A percentile compares a stretch with the other conserved stretches of the same genome.
Evolutionary conservation across 1,139 yeast genomes (phyloP).

Genomic region (Zygosaccharomyces sapae): DNA sequence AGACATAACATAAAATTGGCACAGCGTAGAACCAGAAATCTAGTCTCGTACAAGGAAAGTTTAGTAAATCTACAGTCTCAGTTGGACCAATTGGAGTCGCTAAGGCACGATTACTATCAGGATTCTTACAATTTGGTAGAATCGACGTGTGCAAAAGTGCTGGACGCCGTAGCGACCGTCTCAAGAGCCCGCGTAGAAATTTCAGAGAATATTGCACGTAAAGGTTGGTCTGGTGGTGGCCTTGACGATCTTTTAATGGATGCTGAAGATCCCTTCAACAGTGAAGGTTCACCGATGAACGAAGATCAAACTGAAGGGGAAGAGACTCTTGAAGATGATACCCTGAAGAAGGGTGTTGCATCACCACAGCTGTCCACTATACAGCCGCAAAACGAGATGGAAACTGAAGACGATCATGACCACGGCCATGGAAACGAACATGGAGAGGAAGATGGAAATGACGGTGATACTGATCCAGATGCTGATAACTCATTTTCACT

Average conservation of each 20-base stretch:
- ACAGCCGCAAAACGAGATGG: background rate
- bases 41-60: constrained; percentile 60
- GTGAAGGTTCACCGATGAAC: constrained; percentile 13
- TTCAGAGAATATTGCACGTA: constrained; percentile 73
- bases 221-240: constrained; percentile 88
- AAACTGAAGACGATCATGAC: background rate
- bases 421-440: background rate
- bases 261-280: constrained; percentile 50
- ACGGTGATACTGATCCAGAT: constrained; percentile 8
- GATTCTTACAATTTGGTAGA: constrained; percentile 58
- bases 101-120: constrained; percentile 70
- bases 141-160: constrained; percentile 51
- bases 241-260: constrained; percentile 59
- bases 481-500: constrained; percentile 16
- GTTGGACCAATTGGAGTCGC: constrained; percentile 70
- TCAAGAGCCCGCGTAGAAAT: constrained; percentile 78
- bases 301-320: constrained; percentile 11
- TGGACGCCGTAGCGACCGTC: constrained; percentile 57
- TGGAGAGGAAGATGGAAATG: background rate
- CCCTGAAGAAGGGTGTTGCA: background rate
- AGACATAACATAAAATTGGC: constrained; percentile 53
- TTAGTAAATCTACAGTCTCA: constrained; percentile 64
- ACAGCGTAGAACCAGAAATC: constrained; percentile 53
- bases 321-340: constrained; percentile 9
- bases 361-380: background rate